phyloP scores from a whole-genome alignment of 179 eudicot species.

The Silene coronaria region DNA sequence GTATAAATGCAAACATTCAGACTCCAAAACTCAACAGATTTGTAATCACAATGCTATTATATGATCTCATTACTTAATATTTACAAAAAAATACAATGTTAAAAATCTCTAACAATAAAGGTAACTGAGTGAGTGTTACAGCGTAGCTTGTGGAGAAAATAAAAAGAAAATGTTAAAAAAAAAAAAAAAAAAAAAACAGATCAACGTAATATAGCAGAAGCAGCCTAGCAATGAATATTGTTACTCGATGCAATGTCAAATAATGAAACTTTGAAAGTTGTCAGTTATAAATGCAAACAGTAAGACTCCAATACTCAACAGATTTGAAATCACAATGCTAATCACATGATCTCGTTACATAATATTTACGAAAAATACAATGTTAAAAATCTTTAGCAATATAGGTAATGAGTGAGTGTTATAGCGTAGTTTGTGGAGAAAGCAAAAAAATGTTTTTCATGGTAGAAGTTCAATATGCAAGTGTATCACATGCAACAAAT shows the following conservation, averaged over 20 bases:
- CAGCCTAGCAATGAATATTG: not conserved
- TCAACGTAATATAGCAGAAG: not conserved
- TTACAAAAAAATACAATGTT: not conserved
- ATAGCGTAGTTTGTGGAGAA: not conserved
- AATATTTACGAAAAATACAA: not conserved
- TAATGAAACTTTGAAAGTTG: not conserved
- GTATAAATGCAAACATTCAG: not conserved
- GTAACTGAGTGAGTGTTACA: not conserved
- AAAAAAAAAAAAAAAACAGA: not conserved
- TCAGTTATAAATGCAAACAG: not conserved
- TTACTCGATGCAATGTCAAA: conserved; percentile 51
- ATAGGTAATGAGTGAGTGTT: not conserved
- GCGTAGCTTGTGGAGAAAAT: too few relatives aligned
- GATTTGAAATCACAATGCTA: not conserved
- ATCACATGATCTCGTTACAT: not conserved
- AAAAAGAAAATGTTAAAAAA: not conserved
- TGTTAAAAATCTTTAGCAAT: not conserved
- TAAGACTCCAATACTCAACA: not conserved
- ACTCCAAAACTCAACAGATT: not conserved
- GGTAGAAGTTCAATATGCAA: not conserved
- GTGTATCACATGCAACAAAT: not conserved
- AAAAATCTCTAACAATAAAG: not conserved
- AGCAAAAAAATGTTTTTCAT: not conserved
- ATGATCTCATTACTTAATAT: not conserved
- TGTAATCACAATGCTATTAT: not conserved